A percentile compares a stretch with the other conserved stretches of the same genome.
phyloP scores from a whole-genome alignment of 768 basidiomycete species.

The Pilatotrama ljubarskyi region DNA sequence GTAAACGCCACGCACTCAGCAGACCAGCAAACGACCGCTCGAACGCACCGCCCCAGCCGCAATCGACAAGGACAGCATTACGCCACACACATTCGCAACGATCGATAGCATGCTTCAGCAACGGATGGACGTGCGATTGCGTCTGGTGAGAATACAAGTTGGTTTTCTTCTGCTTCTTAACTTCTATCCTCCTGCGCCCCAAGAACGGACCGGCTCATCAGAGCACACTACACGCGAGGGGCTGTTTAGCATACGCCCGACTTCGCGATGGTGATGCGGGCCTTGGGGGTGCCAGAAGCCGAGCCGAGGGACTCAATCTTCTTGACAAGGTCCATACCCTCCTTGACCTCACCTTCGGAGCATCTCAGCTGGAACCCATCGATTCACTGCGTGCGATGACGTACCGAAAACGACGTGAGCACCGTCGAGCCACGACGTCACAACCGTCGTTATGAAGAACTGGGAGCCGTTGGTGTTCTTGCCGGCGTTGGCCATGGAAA shows the following conservation, averaged over 20 bases:
- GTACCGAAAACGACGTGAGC: constrained; percentile 85
- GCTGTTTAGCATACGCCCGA: constrained; percentile 27
- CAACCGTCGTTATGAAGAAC: constrained; percentile 89
- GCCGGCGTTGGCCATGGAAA: constrained; percentile 91
- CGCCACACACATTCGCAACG: neutral
- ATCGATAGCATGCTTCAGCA: constrained; percentile 5
- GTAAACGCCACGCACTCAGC: neutral
- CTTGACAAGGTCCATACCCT: constrained; percentile 65
- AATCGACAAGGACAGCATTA: neutral
- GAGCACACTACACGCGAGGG: neutral
- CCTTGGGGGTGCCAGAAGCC: constrained; percentile 31
- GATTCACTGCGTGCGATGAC: neutral
- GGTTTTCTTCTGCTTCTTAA: constrained; percentile 26
- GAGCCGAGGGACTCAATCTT: constrained; percentile 47
- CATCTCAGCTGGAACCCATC: neutral
- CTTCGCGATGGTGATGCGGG: constrained; percentile 26
- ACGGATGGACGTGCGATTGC: constrained; percentile 10
- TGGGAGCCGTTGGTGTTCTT: constrained; percentile 81
- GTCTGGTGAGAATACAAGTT: constrained; percentile 24
- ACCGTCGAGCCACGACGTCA: constrained; percentile 79
- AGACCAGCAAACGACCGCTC: neutral
- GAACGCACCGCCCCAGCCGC: neutral
- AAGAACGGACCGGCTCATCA: neutral
- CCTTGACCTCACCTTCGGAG: constrained; percentile 50
- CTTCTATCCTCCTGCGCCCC: constrained; percentile 13